phyloP scores from a whole-genome alignment of 2,329 filamentous ascomycete genomes.

The Didymella pomorum region DNA sequence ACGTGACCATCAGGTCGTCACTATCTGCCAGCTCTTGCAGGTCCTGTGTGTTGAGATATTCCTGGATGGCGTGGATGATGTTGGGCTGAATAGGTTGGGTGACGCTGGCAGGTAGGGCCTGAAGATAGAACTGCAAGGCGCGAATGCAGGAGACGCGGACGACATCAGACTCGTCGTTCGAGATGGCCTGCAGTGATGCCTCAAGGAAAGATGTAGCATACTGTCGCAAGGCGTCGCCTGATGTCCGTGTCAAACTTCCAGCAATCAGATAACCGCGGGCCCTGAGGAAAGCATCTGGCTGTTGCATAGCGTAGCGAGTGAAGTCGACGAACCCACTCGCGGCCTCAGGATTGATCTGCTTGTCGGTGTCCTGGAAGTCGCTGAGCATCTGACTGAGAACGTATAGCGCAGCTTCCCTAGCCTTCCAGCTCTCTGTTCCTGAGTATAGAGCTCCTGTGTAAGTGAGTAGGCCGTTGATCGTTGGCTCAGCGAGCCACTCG shows the following conservation, averaged over 20 bases:
- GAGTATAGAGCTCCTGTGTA: constrained; percentile 79
- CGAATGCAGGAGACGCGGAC: constrained; percentile 93
- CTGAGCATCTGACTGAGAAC: constrained; percentile 83
- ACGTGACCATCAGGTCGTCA: constrained; percentile 88
- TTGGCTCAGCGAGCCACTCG: constrained; percentile 81
- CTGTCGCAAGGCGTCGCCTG: constrained; percentile 61
- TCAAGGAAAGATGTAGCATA: constrained; percentile 72
- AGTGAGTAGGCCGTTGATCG: constrained; percentile 79
- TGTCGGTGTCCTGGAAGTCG: constrained; percentile 81
- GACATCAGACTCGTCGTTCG: constrained; percentile 79
- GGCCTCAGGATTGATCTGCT: constrained; percentile 72
- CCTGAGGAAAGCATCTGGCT: constrained; percentile 77
- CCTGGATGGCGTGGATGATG: constrained; percentile 67
- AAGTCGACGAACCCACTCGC: constrained; percentile 80
- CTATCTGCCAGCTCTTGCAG: constrained; percentile 84
- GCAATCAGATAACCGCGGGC: constrained; percentile 88
- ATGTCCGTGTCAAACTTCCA: constrained; percentile 77
- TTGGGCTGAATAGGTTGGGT: constrained; percentile 67
- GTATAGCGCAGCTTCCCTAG: constrained; percentile 82
- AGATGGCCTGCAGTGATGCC: constrained; percentile 77
- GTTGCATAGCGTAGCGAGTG: constrained; percentile 77
- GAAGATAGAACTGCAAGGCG: constrained; percentile 75
- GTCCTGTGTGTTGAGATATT: constrained; percentile 82
- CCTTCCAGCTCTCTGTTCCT: constrained; percentile 64
- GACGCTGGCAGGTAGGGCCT: constrained; percentile 59